Base-by-base conservation (phyloP, 2,329 filamentous ascomycete species). In the Peltaster fructicola region DNA sequence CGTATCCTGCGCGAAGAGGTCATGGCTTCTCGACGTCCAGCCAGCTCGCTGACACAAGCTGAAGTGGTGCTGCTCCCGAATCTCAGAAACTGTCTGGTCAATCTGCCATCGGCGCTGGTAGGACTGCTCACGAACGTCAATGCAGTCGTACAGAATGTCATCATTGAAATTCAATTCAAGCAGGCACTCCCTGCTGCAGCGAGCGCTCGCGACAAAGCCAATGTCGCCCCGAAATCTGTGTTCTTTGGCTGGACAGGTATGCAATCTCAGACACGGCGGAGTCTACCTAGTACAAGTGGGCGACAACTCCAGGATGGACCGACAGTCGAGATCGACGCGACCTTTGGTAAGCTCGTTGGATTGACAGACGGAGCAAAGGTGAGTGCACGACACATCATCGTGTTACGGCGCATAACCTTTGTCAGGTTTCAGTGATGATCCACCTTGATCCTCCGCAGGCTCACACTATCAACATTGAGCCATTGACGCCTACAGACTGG, bases 241-340 rank as follows among this genome's bases (percentile, higher is more conserved):
- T 98, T 77, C 48, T 63, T 91, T 31, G 88, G 88, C 49, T 98
- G 88, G 88, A 93, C 88, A 7, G 88, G 88, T 40, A 90, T 98
- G 80, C 77, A 82, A 36, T 93, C 84, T 59, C 90, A 84, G 62
- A 71, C 79, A 44, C 77, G 72, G 48, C 57, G 77, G 38, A 68
- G 37, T 19, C 31, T 33, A 14, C 16, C 30, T n/a, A 28, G 30
- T 14, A 28, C 23, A 38, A 66, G 56, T 38, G 56, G 56, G 16
- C 60, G 70, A 33, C 64, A 72, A 41, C 79, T 88, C 32, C 77
- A 82, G 45, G 82, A 92, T 34, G 53, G 77, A 5, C 59, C 74
- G 15, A 61, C 74, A 1, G 70, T 95, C 22, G 85, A 95, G 54
- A 67, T 95, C 19, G 88, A 95, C 54, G 73, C 78, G 17, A 81